Percentiles rank a stretch among this genome's conserved stretches.
Conservation (phyloP, 768 basidiomycete genomes). For the Pulveroboletus sp. region DNA sequence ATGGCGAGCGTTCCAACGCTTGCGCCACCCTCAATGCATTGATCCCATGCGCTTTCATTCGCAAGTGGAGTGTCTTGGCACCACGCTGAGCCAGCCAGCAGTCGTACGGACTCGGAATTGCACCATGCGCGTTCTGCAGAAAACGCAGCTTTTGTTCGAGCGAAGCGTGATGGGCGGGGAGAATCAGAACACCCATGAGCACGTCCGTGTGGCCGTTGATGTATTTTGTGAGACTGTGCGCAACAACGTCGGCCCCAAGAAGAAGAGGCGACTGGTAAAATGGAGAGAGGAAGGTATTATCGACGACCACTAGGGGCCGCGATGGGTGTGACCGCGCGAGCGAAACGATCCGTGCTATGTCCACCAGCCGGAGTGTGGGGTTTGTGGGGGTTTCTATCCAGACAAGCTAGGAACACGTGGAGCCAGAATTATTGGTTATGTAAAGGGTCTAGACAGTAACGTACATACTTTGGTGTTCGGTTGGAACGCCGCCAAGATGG, state of each 20-base stretch:
- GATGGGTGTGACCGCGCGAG: conserved; percentile 61
- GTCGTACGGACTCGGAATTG: conserved; percentile 82
- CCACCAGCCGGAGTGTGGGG: conserved; percentile 84
- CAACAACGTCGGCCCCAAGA: conserved; percentile 78
- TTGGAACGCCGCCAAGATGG: conserved; percentile 59
- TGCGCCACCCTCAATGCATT: conserved; percentile 77
- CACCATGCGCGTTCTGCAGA: conserved; percentile 86
- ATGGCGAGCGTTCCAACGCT: conserved; percentile 47
- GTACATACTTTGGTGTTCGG: conserved; percentile 71
- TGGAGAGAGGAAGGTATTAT: conserved; percentile 93
- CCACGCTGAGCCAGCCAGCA: conserved; percentile 88
- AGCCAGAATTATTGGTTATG: background rate
- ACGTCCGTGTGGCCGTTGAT: conserved; percentile 93
- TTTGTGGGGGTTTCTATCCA: conserved; percentile 98
- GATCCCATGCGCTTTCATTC: conserved; percentile 81
- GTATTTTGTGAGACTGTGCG: conserved; percentile 87
- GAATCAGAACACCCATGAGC: conserved; percentile 79
- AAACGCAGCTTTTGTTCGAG: conserved; percentile 64
- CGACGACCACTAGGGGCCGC: conserved; percentile 77
- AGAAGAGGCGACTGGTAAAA: conserved; percentile 87
- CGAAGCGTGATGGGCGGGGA: conserved; percentile 49
- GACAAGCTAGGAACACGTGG: conserved; percentile 58
- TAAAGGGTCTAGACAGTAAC: conserved; percentile 15
- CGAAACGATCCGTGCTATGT: conserved; percentile 65
- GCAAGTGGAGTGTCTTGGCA: conserved; percentile 83